These are phyloP conservation scores for Casuarina cunninghamiana DNA, from an alignment of 306 rosid genomes.

Conservation along the genomic window DNA sequence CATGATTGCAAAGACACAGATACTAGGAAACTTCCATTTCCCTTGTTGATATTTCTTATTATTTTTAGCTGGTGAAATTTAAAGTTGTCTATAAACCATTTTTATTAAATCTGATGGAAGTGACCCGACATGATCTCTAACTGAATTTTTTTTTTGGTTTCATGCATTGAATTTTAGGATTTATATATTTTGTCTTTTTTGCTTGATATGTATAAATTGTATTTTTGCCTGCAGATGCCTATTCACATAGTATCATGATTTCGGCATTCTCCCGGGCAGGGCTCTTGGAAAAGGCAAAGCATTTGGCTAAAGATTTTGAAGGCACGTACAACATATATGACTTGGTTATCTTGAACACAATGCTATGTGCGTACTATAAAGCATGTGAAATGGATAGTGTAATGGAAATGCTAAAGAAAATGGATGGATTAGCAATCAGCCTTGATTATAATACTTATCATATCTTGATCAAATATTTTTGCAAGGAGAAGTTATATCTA, in stretches of 20 bases:
- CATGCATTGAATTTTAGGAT: neutral
- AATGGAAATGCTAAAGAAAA: constrained; percentile 85
- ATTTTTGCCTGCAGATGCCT: constrained; percentile 68
- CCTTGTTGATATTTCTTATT: constrained; percentile 1
- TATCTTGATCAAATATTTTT: constrained; percentile 81
- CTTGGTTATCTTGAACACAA: constrained; percentile 77
- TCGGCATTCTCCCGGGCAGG: constrained; percentile 84
- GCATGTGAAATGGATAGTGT: constrained; percentile 94
- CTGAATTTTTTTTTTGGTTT: neutral
- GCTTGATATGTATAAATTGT: constrained; percentile 24
- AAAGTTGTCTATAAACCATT: constrained; percentile 16
- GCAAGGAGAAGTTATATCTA: constrained; percentile 74
- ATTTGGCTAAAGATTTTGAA: constrained; percentile 79
- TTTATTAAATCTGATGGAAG: constrained; percentile 21
- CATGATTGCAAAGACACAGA: neutral
- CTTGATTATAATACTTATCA: constrained; percentile 84
- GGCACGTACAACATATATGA: constrained; percentile 69
- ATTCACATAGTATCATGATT: constrained; percentile 92
- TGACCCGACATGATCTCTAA: neutral
- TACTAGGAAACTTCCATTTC: neutral
- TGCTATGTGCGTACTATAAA: constrained; percentile 94
- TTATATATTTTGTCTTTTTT: constrained; percentile 14
- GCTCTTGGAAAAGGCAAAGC: constrained; percentile 80
- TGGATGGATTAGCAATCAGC: constrained; percentile 80
- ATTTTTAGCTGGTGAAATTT: neutral